phyloP scores from a whole-genome alignment of 2,329 filamentous ascomycete species.

The Cladophialophora yegresii region DNA sequence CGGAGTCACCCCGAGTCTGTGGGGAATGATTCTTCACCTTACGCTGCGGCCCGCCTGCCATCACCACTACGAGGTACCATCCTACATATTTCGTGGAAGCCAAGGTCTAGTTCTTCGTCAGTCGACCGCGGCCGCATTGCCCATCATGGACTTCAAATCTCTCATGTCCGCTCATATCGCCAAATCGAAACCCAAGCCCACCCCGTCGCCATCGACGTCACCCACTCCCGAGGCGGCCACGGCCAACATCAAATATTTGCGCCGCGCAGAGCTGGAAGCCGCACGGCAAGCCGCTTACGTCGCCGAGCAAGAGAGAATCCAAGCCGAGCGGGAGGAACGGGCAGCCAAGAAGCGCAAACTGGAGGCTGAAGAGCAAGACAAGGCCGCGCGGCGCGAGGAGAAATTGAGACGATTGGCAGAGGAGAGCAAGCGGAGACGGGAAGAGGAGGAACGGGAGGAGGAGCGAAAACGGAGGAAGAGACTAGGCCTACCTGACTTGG shows the following conservation, averaged over 20 bases:
- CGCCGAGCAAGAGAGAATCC: conserved; percentile 74
- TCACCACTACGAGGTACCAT: not conserved
- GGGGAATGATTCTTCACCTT: not conserved
- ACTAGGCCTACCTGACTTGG: conserved; percentile 76
- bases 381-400: conserved; percentile 71
- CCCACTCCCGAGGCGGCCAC: conserved; percentile 47
- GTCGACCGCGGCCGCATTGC: not conserved
- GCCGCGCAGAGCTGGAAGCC: conserved; percentile 82
- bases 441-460: conserved; percentile 72
- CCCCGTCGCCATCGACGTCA: conserved; percentile 38
- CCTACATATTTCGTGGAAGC: not conserved
- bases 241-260: conserved; percentile 68
- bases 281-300: conserved; percentile 77
- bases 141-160: conserved; percentile 88
- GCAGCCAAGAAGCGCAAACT: conserved; percentile 78
- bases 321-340: conserved; percentile 69
- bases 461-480: conserved; percentile 73
- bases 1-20: not conserved
- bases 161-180: conserved; percentile 92
- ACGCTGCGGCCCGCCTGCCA: not conserved
- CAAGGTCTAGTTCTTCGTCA: not conserved
- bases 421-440: conserved; percentile 68
- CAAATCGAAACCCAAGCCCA: conserved; percentile 64
- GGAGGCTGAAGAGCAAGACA: conserved; percentile 79
- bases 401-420: conserved; percentile 81